Conservation (phyloP, 495 filamentous ascomycete species). For the Cairneyella variabilis region DNA sequence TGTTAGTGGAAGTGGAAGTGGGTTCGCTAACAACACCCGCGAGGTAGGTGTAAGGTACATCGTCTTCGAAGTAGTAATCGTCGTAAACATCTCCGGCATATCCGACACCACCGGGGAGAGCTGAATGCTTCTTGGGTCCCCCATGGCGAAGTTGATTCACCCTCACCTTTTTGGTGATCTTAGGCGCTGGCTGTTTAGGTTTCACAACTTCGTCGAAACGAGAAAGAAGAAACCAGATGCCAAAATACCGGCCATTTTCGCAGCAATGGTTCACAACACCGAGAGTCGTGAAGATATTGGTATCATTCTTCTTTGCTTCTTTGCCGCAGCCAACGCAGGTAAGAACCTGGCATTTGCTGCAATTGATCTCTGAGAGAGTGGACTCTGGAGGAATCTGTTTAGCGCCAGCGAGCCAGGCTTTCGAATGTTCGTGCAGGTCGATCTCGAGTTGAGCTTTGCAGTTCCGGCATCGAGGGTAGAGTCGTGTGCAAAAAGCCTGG, state of each 20-base stretch:
- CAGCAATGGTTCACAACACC: constrained; percentile 17
- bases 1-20: too few relatives aligned
- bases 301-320: not conserved
- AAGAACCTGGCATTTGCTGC: not conserved
- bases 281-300: constrained; percentile 10
- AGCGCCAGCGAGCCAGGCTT: constrained; percentile 11
- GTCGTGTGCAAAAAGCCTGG: not conserved
- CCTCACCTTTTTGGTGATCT: not conserved
- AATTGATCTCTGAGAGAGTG: constrained; percentile 3
- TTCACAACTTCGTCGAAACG: constrained; percentile 8
- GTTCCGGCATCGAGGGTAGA: not conserved
- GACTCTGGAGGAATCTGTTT: constrained; percentile 10
- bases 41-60: too few relatives aligned
- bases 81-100: too few relatives aligned
- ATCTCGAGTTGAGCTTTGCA: not conserved
- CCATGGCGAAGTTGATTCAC: too few relatives aligned
- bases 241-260: not conserved
- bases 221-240: constrained; percentile 15
- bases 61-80: too few relatives aligned
- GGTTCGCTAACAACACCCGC: too few relatives aligned
- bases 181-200: not conserved
- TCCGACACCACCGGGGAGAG: too few relatives aligned
- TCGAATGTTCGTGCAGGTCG: constrained; percentile 1
- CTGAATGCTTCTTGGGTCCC: too few relatives aligned
- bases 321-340: constrained; percentile 17